Evolutionary conservation across 2,329 filamentous ascomycete genomes (phyloP), one percentile per base, ranked within the genome.

Genomic region (Colletotrichum orbiculare): DNA sequence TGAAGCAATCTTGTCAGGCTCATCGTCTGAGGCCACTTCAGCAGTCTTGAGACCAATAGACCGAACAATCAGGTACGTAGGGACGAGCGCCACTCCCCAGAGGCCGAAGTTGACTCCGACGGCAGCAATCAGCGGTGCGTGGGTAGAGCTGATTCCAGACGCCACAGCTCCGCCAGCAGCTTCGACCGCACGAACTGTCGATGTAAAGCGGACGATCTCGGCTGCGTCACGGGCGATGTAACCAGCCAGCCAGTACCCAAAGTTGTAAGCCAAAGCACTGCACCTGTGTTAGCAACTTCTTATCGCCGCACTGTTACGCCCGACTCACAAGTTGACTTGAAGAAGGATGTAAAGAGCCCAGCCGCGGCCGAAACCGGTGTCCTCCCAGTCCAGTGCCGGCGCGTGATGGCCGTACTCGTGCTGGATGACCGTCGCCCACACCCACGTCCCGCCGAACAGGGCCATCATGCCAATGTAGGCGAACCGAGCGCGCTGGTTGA

Each of bases 241-340:
- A 3, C 74, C 72, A 8, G 75, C 69, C 1, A 78, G 63, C 73
- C 74, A 78, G 52, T 76, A 78, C 2, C 73, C 72, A 39, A 73
- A 76, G 58, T 76, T 77, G 60, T 76, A 75, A 8, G 72, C 71
- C 54, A 76, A 61, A 0, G 71, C 69, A 55, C 4, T 25, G 25
- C 2, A 25, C 25, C 25, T 25, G 25, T 25, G 25, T 25, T 25
- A 25, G 25, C 3, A 25, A 25, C 25, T 25, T 1, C 1, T 25
- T 1, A 25, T 25, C 25, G 5, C 25, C 25, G 25, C 25, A 25
- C 25, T 25, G 25, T 25, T 4, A 25, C 25, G 4, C 25, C 25
- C 25, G 25, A 25, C 25, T 25, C 25, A 25, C 25, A 68, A 75
- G 50, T 73, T 73, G 15, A 74, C 70, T 59, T 75, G 75, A 72